These are phyloP conservation scores for Mucor saturninus DNA, from an alignment of 371 early-diverging fungal genomes.

Conservation along the genomic window DNA sequence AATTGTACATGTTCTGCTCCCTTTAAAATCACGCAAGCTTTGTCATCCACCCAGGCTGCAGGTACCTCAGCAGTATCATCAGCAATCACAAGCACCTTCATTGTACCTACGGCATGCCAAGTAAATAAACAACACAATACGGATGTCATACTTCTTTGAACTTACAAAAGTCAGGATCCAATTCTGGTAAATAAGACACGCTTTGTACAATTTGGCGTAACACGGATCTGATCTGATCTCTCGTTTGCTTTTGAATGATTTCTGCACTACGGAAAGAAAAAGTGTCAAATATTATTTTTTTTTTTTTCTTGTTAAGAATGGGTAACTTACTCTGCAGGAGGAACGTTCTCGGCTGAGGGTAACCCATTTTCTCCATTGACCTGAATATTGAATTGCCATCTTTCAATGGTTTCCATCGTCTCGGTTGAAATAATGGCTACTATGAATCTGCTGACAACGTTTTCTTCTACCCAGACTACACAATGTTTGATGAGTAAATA, in stretches of 20 bases:
- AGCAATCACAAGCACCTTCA: conserved; percentile 89
- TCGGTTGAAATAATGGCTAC: conserved; percentile 83
- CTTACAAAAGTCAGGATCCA: conserved; percentile 83
- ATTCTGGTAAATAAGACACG: conserved; percentile 87
- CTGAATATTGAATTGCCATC: conserved; percentile 94
- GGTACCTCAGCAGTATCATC: conserved; percentile 88
- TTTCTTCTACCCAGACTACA: conserved; percentile 72
- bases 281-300: neutral
- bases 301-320: neutral
- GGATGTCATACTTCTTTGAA: neutral
- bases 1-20: conserved; percentile 87
- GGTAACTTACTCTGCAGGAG: conserved; percentile 28
- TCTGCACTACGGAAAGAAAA: conserved; percentile 50
- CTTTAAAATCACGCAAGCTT: conserved; percentile 71
- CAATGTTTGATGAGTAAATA: neutral
- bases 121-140: neutral
- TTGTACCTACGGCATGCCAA: conserved; percentile 62
- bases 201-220: conserved; percentile 90
- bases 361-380: conserved; percentile 20
- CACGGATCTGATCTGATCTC: conserved; percentile 79
- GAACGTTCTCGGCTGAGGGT: conserved; percentile 29
- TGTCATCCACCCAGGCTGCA: conserved; percentile 84
- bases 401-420: conserved; percentile 81
- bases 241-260: conserved; percentile 53
- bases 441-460: conserved; percentile 80